Evolutionary conservation across 1,139 yeast genomes (phyloP).

Genomic region (Schizosaccharomyces versatilis): DNA sequence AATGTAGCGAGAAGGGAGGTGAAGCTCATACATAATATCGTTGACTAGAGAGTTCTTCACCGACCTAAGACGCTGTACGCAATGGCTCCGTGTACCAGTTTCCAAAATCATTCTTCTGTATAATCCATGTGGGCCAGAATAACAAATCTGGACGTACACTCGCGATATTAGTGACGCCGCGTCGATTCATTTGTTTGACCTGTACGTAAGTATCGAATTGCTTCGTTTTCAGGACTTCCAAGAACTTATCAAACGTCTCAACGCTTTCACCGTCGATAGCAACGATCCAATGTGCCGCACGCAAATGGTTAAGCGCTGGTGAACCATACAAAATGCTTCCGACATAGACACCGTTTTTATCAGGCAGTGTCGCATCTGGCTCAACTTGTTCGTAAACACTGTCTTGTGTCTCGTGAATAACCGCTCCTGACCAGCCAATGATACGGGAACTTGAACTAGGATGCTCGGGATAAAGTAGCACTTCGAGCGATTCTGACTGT

Average conservation of each 20-base stretch:
- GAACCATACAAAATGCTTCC: slow-evolving; percentile 12
- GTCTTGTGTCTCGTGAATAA: slow-evolving; percentile 43
- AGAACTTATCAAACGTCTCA: slow-evolving; percentile 5
- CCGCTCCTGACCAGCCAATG: slow-evolving; percentile 64
- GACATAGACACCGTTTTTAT: slow-evolving; percentile 10
- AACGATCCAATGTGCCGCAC: slow-evolving; percentile 13
- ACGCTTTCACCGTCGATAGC: slow-evolving; percentile 10
- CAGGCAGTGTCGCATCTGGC: slow-evolving; percentile 6
- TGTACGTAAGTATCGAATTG: slow-evolving; percentile 10
- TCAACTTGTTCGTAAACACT: slow-evolving; percentile 58
- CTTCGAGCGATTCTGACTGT: slow-evolving; percentile 31
- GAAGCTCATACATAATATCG: too few relatives aligned
- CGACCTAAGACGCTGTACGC: too few relatives aligned
- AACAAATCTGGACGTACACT: slow-evolving; percentile 11
- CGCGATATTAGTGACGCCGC: slow-evolving; percentile 11
- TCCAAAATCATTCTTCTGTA: slow-evolving; percentile 6
- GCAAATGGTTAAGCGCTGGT: slow-evolving; percentile 11
- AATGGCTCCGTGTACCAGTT: slow-evolving; percentile 9
- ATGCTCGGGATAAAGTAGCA: slow-evolving; percentile 39
- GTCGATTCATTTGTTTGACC: slow-evolving; percentile 11
- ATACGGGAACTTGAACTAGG: slow-evolving; percentile 42
- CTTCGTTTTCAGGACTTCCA: slow-evolving; percentile 2
- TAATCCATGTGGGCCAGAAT: slow-evolving; percentile 11
- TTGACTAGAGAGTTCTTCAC: too few relatives aligned
- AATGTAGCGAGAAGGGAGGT: too few relatives aligned